Evolutionary conservation across 2,329 filamentous ascomycete genomes (phyloP).

Genomic region (Sporothrix euskadiensis): DNA sequence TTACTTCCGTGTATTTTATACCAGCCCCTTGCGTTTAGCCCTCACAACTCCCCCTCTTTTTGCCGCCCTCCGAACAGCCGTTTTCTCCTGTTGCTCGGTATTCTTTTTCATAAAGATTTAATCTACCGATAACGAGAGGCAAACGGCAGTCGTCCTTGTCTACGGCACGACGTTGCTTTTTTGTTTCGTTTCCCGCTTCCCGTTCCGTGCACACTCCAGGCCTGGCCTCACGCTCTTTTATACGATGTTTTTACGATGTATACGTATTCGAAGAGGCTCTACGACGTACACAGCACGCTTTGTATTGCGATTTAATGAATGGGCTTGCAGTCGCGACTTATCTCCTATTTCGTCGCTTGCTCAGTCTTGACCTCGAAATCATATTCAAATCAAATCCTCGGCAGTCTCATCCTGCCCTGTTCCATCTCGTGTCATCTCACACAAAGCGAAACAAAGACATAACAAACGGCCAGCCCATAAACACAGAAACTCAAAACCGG

Average conservation of each 20-base stretch:
- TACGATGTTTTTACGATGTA: neutral
- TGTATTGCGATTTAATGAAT: too few relatives aligned
- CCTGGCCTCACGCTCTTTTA: neutral
- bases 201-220: neutral
- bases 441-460: neutral
- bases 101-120: neutral
- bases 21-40: slow-evolving; percentile 6
- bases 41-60: neutral
- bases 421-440: slow-evolving; percentile 2
- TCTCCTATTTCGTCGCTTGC: neutral
- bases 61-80: slow-evolving; percentile 4
- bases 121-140: neutral
- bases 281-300: too few relatives aligned
- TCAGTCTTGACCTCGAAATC: neutral
- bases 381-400: neutral
- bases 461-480: slow-evolving; percentile 6
- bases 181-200: neutral
- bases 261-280: neutral
- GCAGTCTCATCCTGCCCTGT: neutral
- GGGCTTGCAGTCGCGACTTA: too few relatives aligned
- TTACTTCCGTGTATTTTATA: neutral
- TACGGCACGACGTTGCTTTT: neutral
- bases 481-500: neutral
- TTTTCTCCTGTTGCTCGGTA: neutral
- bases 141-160: neutral